These are phyloP conservation scores for Amanita polypyramis DNA, from an alignment of 768 basidiomycete genomes.

Conservation along the genomic window DNA sequence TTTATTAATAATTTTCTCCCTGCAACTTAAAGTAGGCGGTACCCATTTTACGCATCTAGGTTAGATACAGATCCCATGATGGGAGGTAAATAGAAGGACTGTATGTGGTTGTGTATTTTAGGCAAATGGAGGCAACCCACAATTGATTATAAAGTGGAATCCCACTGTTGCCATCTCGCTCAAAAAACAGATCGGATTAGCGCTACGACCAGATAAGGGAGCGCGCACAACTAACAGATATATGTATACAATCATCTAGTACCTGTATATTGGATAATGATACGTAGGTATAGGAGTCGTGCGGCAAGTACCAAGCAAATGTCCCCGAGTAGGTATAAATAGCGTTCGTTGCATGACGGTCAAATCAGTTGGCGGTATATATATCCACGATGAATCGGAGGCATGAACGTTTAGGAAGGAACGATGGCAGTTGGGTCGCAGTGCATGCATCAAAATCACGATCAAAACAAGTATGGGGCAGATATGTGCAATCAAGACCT, in stretches of 20 bases:
- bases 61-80: too few species aligned
- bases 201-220: not conserved
- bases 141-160: too few species aligned
- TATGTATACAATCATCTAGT: slow-evolving; percentile 4
- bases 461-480: slow-evolving; percentile 7
- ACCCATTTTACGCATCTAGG: too few species aligned
- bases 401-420: not conserved
- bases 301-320: not conserved
- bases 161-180: too few species aligned
- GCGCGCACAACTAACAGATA: not conserved
- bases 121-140: too few species aligned
- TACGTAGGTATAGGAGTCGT: not conserved
- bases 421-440: too few species aligned
- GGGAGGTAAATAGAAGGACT: too few species aligned
- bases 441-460: slow-evolving; percentile 7
- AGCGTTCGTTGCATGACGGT: not conserved
- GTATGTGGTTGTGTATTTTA: too few species aligned
- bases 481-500: slow-evolving; percentile 48
- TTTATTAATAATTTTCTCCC: too few species aligned
- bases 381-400: too few species aligned
- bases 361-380: not conserved
- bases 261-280: not conserved
- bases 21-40: too few species aligned
- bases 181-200: not conserved
- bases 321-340: not conserved